Evolutionary conservation across 1,139 yeast genomes (phyloP), one percentile per base, ranked within the genome.

Genomic region (Pichia sp.): DNA sequence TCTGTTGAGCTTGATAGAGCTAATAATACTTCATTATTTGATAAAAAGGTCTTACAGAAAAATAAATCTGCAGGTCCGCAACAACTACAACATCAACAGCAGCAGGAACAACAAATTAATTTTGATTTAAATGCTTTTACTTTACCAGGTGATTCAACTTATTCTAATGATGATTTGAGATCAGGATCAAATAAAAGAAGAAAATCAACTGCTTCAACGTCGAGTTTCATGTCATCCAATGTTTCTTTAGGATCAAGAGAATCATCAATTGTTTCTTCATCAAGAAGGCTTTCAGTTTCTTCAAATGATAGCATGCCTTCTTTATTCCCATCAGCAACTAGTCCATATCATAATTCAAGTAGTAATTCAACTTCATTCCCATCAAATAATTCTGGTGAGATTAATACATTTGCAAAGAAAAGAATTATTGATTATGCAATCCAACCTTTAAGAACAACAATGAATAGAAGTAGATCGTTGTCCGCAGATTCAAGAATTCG

Each of bases 41-140:
- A 52, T 30, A 51, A 54, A 36, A 53, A 53, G 35, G 40, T 51
- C 7, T 4, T 40, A 3, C 22, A 29, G 24, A 40, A 20, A 24
- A 34, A 24, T 23, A 32, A 32, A 32, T 32, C 35, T 11, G 23
- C 23, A 3, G 23, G 9, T 22, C 4, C 34, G 5, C 32, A 25
- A 32, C 9, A 6, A 8, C 10, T 36, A 11, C 12, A 24, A 12
- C 8, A 24, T 34, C 20, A 26, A 4, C 34, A 41, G 26, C 16
- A 25, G 3, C 26, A 39, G 36, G 22, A 29, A 3, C 24, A 24
- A 20, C 40, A 39, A 23, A 36, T 46, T 4, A 38, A 48, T 26
- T 58, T 58, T 43, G 62, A 58, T 44, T 46, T 58, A 30, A 55
- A 58, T 35, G 62, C 62, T 6, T 57, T 57, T 37, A 54, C 52